Evolutionary conservation across 805 yeast genomes (phyloP), one percentile per base, ranked within the genome.

Genomic region (Saccharomycopsis oosterbeekiorum): DNA sequence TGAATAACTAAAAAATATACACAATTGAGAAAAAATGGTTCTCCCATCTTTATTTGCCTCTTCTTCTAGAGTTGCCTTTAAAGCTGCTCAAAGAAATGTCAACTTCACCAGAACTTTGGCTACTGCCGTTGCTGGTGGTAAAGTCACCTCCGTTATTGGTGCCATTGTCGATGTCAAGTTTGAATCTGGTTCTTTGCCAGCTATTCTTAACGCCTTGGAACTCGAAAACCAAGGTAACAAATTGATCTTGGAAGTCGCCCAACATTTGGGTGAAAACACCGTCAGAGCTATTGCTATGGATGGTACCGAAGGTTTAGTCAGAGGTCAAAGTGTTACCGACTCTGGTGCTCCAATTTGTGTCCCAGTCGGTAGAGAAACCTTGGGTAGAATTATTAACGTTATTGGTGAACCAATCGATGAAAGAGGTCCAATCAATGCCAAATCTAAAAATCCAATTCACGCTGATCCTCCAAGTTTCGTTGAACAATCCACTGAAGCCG

Each of bases 211-310:
- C 79, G 98, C 99, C 71, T 84, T 94, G 74, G 91, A 89, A 78
- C 84, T 94, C 75, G 84, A 89, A 76, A 84, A 80, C 69, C 78
- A 82, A 69, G 92, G 91, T 72, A 78, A 78, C 69, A 83, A 83
- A 74, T 86, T 94, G 75, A 91, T 94, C 69, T 85, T 94, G 74
- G 99, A 94, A 83, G 99, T 94, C 72, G 94, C 99, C 73, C 99
- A 94, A 84, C 99, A 94, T 81, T 86, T 94, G 79, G 99, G 99
- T 85, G 98, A 94, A 84, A 91, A 91, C 89, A 88, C 98, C 72
- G 98, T 94, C 78, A 93, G 99, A 88, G 88, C 99, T 77, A 94
- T 94, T 88, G 98, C 99, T 76, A 94, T 94, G 99, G 99, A 94
- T 80, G 98, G 98, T 89, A 94, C 99, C 71, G 98, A 93, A 80